phyloP scores from a whole-genome alignment of 768 basidiomycete species.

The Pholiota conissans region DNA sequence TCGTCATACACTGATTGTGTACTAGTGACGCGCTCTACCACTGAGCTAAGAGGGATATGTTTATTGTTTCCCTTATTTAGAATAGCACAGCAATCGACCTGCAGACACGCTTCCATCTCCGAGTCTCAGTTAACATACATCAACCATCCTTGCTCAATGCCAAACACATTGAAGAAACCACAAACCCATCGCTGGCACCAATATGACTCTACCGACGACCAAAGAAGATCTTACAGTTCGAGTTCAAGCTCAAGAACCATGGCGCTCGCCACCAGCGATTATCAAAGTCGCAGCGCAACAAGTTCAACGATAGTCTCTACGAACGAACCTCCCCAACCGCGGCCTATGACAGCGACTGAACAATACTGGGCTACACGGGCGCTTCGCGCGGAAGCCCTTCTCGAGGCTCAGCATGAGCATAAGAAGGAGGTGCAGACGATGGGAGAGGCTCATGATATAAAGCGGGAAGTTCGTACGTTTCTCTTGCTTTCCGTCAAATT shows the following conservation, averaged over 20 bases:
- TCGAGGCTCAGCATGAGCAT: conserved; percentile 49
- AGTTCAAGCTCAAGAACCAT: conserved; percentile 3
- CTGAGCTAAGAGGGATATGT: conserved; percentile 49
- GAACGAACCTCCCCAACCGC: not conserved
- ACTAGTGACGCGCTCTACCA: conserved; percentile 56
- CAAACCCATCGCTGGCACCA: not conserved
- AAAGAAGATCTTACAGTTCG: too few species aligned
- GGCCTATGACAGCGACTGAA: conserved; percentile 34
- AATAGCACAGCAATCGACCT: too few species aligned
- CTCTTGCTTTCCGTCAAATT: not conserved
- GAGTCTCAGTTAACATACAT: too few species aligned
- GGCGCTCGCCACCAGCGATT: not conserved
- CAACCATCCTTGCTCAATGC: too few species aligned
- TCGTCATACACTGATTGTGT: conserved; percentile 10
- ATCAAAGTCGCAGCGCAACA: not conserved
- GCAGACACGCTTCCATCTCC: too few species aligned
- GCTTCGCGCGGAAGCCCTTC: conserved; percentile 60
- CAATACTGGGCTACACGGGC: conserved; percentile 74
- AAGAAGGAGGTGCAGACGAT: conserved; percentile 47
- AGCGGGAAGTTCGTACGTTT: conserved; percentile 43
- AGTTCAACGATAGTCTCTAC: not conserved
- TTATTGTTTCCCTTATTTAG: too few species aligned
- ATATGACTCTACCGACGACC: not conserved
- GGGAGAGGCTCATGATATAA: conserved; percentile 40
- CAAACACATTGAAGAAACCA: not conserved